Base-by-base conservation (phyloP, 2,329 filamentous ascomycete genomes). In the Microsporum ferrugineum region DNA sequence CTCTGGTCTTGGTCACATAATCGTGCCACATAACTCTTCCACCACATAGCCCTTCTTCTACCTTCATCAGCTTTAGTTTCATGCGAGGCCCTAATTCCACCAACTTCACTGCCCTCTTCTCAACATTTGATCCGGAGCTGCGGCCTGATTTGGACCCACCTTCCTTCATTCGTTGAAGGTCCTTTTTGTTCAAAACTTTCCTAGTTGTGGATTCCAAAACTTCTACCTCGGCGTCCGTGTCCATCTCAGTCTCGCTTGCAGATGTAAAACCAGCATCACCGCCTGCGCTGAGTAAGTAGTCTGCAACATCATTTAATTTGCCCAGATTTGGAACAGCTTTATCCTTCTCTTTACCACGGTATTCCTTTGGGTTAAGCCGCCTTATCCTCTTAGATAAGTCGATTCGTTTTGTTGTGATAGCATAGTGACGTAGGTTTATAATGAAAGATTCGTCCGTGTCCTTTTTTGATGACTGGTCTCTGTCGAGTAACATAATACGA, bases 11-110 rank as follows among this genome's bases (percentile, higher is more conserved):
- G 71, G 87, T 84, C 59, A 97, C 85, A 71, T 90, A 95, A 71
- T 96, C 91, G 73, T 99, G 94, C 94, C 94, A 99, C 88, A 99
- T 89, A 61, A 96, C 83, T 72, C 90, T 94, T 57, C 94, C 94
- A 31, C 83, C 82, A 69, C 91, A 96, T 5, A 97, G 76, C 1
- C 92, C 94, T 68, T 99, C 94, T 71, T 99, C 94, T 3, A 99
- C 91, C 77, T 99, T 99, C 60, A 90, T 91, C 75, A 99, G 79
- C 36, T 92, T 85, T 45, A 99, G 77, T 63, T 84, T 87, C 88
- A 99, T 87, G 60, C 94, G 84, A 1, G 94, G 94, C 0, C 94
- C 94, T 0, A 99, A 78, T 75, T 99, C 94, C 2, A 95, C 86
- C 5, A 99, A 79, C 72, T 95, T 96, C 27, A 99, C 89, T 0